Evolutionary conservation across 139 green algal genomes (phyloP).

Genomic region (Chlorella sp.): DNA sequence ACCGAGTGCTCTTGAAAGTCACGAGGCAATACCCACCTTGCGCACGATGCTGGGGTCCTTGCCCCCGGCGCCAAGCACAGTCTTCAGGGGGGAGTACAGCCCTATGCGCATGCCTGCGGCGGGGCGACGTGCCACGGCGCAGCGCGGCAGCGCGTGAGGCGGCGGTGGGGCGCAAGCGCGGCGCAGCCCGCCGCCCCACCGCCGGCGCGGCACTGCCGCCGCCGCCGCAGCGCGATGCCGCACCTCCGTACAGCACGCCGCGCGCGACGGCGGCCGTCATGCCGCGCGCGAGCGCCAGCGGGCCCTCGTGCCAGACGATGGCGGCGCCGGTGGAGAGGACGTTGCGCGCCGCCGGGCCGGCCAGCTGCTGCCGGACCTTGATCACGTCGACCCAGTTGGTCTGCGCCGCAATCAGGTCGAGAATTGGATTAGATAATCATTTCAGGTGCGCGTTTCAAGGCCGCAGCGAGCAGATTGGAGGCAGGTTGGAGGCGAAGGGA

Average conservation of each 20-base stretch:
- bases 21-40: no score
- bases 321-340: slow-evolving; percentile 48
- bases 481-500: not conserved
- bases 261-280: slow-evolving; percentile 56
- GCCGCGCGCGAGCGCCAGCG: slow-evolving; percentile 60
- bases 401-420: slow-evolving; percentile 4
- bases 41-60: slow-evolving; percentile 24
- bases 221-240: not conserved
- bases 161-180: not conserved
- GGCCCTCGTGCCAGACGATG: slow-evolving; percentile 60
- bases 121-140: no score
- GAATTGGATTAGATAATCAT: no score
- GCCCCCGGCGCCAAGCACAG: slow-evolving; percentile 30
- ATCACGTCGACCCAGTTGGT: slow-evolving; percentile 66
- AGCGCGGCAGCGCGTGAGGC: not conserved
- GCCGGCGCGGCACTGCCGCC: not conserved
- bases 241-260: slow-evolving; percentile 74
- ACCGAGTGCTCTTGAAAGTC: no score
- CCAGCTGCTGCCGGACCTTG: slow-evolving; percentile 78
- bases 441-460: no score
- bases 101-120: slow-evolving; percentile 81
- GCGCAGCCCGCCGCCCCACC: not conserved
- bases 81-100: slow-evolving; percentile 80
- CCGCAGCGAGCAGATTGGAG: no score
- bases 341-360: slow-evolving; percentile 32